phyloP scores from a whole-genome alignment of 202 grass and related monocot genomes.

The Elaeis oleifera region DNA sequence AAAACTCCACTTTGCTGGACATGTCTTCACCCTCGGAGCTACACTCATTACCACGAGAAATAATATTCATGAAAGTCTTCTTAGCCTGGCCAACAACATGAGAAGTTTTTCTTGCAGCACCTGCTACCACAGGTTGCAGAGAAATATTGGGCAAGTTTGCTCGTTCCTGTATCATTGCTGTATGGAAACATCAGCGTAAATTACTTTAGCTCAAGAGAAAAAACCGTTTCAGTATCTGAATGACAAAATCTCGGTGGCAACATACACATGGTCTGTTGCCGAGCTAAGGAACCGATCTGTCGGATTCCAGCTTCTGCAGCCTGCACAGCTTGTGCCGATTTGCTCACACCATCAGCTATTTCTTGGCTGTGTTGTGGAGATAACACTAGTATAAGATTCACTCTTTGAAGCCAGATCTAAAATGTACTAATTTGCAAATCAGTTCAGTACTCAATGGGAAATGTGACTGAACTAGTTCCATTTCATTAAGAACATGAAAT shows the following conservation, averaged over 20 bases:
- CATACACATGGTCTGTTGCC: slow-evolving; percentile 51
- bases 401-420: no score
- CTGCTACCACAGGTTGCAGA: slow-evolving; percentile 33
- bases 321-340: slow-evolving; percentile 58
- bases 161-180: slow-evolving; percentile 63
- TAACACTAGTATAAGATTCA: no score
- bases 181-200: background rate
- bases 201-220: slow-evolving; percentile 6
- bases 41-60: background rate
- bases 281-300: slow-evolving; percentile 49
- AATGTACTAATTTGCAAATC: no score
- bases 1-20: slow-evolving; percentile 8
- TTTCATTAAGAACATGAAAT: no score
- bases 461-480: no score
- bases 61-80: slow-evolving; percentile 31
- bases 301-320: slow-evolving; percentile 49
- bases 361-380: slow-evolving; percentile 35
- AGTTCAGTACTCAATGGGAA: no score
- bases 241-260: background rate
- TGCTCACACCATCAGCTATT: slow-evolving; percentile 52
- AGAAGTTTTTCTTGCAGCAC: slow-evolving; percentile 39
- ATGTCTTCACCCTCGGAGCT: slow-evolving; percentile 6
- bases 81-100: slow-evolving; percentile 30
- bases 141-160: slow-evolving; percentile 43
- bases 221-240: background rate